These are phyloP conservation scores for Hyaloscypha hepaticicola DNA, from an alignment of 495 filamentous ascomycete species.

Conservation along the genomic window DNA sequence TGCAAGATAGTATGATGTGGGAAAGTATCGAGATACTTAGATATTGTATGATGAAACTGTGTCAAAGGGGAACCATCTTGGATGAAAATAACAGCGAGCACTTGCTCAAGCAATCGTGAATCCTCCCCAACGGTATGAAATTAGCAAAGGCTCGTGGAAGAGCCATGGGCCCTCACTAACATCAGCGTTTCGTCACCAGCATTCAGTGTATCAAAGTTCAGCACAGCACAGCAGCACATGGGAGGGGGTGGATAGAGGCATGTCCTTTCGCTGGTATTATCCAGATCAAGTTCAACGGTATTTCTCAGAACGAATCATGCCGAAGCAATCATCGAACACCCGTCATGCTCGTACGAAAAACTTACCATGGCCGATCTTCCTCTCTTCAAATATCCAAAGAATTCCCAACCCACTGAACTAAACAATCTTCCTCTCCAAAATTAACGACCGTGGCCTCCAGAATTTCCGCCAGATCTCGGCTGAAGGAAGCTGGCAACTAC, in stretches of 20 bases:
- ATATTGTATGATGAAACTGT: too few species aligned
- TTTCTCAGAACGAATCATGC: conserved; percentile 29
- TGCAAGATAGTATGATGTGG: too few species aligned
- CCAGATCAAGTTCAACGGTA: conserved; percentile 27
- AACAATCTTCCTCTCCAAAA: neutral
- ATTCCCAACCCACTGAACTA: neutral
- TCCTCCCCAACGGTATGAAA: too few species aligned
- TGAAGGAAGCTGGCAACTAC: neutral
- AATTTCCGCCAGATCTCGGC: neutral
- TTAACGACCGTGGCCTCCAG: neutral
- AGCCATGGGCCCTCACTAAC: too few species aligned
- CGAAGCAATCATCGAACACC: conserved; percentile 40
- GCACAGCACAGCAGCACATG: neutral
- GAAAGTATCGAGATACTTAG: too few species aligned
- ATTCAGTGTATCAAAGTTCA: too few species aligned
- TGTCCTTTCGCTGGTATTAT: conserved; percentile 26
- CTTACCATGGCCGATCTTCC: conserved; percentile 5
- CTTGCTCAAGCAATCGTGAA: too few species aligned
- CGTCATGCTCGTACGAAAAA: conserved; percentile 35
- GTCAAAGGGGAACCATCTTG: too few species aligned
- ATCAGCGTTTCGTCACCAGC: too few species aligned
- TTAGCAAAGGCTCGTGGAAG: too few species aligned
- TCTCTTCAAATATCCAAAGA: neutral
- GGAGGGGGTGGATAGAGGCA: conserved; percentile 10
- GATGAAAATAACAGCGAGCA: too few species aligned